These are phyloP conservation scores for Choanephora cucurbitarum DNA, from an alignment of 371 early-diverging fungal genomes.

Conservation along the genomic window DNA sequence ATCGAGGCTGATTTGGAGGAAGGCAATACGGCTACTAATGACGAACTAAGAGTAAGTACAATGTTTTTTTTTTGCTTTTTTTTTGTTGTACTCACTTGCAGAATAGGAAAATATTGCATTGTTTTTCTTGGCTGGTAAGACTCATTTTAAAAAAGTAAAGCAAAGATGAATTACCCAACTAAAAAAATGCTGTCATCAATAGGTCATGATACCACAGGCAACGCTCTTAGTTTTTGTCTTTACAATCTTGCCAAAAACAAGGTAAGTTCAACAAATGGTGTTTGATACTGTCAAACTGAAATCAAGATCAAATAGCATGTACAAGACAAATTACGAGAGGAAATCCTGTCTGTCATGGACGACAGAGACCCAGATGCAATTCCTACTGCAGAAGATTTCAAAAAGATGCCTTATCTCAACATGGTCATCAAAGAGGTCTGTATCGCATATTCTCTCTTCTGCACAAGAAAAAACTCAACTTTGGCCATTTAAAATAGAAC, in stretches of 20 bases:
- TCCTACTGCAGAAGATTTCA: constrained; percentile 47
- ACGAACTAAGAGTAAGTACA: constrained; percentile 9
- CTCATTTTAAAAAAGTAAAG: not conserved
- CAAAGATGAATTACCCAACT: not conserved
- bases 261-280: constrained; percentile 34
- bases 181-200: too few relatives aligned
- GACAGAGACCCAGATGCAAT: constrained; percentile 36
- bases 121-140: constrained; percentile 13
- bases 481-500: constrained; percentile 22
- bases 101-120: constrained; percentile 17
- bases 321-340: constrained; percentile 50
- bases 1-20: constrained; percentile 35
- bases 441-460: not conserved
- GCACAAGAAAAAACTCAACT: not conserved
- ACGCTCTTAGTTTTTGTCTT: constrained; percentile 40
- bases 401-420: constrained; percentile 46
- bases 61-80: not conserved
- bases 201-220: constrained; percentile 59
- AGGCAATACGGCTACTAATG: constrained; percentile 15
- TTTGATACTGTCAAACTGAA: too few relatives aligned
- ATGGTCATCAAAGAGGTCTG: constrained; percentile 37
- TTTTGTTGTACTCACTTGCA: not conserved
- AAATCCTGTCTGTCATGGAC: constrained; percentile 53
- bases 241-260: constrained; percentile 47
- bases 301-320: constrained; percentile 21